Evolutionary conservation across 495 filamentous ascomycete genomes (phyloP).

Genomic region (Penicillium argentinense): DNA sequence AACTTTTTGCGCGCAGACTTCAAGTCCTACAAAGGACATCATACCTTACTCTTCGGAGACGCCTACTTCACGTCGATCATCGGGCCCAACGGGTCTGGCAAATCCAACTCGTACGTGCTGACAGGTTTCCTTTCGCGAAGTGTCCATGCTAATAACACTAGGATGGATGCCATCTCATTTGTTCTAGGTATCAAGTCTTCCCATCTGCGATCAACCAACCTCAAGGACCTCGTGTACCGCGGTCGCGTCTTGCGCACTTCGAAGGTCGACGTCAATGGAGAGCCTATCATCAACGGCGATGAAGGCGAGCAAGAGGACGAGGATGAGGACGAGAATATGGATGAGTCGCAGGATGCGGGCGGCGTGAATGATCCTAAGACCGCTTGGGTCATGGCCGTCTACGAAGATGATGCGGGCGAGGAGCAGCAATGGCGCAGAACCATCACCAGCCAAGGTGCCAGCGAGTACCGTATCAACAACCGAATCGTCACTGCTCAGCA

Average conservation of each 20-base stretch:
- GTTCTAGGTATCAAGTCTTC: constrained; percentile 98
- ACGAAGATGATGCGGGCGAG: constrained; percentile 95
- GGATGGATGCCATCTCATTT: constrained; percentile 99
- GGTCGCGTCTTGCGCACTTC: constrained; percentile 89
- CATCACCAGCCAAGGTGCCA: constrained; percentile 83
- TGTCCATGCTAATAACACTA: constrained; percentile 37
- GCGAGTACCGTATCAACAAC: constrained; percentile 97
- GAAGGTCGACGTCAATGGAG: constrained; percentile 88
- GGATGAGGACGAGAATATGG: constrained; percentile 27
- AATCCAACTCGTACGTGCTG: constrained; percentile 93
- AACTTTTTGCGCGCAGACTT: constrained; percentile 65
- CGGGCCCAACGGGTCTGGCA: constrained; percentile 98
- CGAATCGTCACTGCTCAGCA: constrained; percentile 81
- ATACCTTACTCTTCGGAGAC: constrained; percentile 92
- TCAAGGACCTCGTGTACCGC: constrained; percentile 93
- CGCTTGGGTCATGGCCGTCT: constrained; percentile 99
- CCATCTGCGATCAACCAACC: constrained; percentile 90
- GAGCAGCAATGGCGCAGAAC: constrained; percentile 93
- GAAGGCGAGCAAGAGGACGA: constrained; percentile 50
- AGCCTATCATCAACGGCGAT: constrained; percentile 56
- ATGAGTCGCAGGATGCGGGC: constrained; percentile 49
- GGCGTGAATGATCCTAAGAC: constrained; percentile 76
- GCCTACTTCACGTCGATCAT: constrained; percentile 99
- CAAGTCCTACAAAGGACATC: constrained; percentile 98
- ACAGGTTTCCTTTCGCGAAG: not conserved